These are phyloP conservation scores for Solanum megistacrolobum DNA, from an alignment of 257 asterid species.

Conservation along the genomic window DNA sequence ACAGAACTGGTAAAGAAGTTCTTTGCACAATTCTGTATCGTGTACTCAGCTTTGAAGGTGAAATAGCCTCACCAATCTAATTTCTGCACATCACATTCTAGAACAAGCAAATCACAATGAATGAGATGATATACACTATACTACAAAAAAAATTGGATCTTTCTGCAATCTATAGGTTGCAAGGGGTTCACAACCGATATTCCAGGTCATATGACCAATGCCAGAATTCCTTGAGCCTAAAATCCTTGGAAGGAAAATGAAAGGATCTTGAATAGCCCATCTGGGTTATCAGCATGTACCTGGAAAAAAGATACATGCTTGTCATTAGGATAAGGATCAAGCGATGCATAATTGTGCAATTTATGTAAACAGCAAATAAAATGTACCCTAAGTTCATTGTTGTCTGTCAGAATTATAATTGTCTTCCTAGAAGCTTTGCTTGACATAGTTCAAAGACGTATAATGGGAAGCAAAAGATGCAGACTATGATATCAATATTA, in stretches of 20 bases:
- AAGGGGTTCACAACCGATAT: neutral
- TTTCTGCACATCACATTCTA: neutral
- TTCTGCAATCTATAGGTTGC: neutral
- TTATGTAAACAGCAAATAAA: neutral
- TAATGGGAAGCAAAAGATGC: neutral
- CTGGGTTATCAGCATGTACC: slow-evolving; percentile 99
- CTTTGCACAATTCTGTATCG: neutral
- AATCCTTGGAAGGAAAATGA: slow-evolving; percentile 88
- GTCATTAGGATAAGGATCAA: neutral
- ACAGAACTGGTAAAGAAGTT: neutral
- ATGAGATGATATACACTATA: neutral
- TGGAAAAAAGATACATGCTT: slow-evolving; percentile 4
- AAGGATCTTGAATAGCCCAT: slow-evolving; percentile 85
- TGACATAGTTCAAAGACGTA: neutral
- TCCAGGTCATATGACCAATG: neutral
- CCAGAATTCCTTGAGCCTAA: slow-evolving; percentile 11
- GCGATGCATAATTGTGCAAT: neutral
- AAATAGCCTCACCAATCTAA: neutral
- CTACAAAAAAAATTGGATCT: neutral
- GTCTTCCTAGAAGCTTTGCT: neutral
- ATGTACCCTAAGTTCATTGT: neutral
- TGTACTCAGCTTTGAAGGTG: neutral
- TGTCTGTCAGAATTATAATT: neutral
- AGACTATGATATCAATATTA: neutral
- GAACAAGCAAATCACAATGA: neutral